phyloP scores from a whole-genome alignment of 202 grass and related monocot species.

The Miscanthus sacchariflorus region DNA sequence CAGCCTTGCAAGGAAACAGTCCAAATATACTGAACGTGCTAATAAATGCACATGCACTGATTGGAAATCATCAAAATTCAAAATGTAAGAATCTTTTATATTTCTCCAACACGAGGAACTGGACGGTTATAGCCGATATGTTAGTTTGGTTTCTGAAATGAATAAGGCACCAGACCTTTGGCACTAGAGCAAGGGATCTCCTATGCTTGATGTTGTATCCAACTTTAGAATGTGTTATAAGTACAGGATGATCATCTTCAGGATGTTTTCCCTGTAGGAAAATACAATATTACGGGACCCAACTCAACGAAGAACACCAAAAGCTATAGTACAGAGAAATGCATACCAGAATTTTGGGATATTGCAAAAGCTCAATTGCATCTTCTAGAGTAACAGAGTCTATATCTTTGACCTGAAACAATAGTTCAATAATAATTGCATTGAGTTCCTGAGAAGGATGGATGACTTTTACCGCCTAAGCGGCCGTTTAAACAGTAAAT shows the following conservation, averaged over 20 bases:
- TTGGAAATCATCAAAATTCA: not conserved
- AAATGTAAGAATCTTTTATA: slow-evolving; percentile 25
- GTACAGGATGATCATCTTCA: slow-evolving; percentile 69
- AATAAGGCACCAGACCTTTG: slow-evolving; percentile 64
- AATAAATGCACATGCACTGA: not conserved
- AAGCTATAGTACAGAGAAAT: slow-evolving; percentile 28
- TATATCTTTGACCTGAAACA: slow-evolving; percentile 76
- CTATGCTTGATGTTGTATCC: slow-evolving; percentile 81
- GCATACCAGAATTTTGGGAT: slow-evolving; percentile 83
- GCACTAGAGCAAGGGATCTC: slow-evolving; percentile 62
- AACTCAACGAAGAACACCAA: slow-evolving; percentile 44
- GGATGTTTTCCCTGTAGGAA: slow-evolving; percentile 80
- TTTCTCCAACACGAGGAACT: not conserved
- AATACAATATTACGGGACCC: slow-evolving; percentile 28
- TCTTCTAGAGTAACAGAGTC: slow-evolving; percentile 71
- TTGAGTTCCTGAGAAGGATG: slow-evolving; percentile 31
- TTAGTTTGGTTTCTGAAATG: slow-evolving; percentile 4
- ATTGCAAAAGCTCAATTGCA: slow-evolving; percentile 86
- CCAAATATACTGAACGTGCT: not conserved
- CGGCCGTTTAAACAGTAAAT: not conserved
- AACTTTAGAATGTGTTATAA: slow-evolving; percentile 80
- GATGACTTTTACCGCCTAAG: not conserved
- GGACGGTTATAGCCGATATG: not conserved
- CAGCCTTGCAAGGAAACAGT: slow-evolving; percentile 40
- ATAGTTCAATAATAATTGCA: slow-evolving; percentile 15